phyloP scores from a whole-genome alignment of 495 filamentous ascomycete genomes.

The Opeltia flavorubescens region DNA sequence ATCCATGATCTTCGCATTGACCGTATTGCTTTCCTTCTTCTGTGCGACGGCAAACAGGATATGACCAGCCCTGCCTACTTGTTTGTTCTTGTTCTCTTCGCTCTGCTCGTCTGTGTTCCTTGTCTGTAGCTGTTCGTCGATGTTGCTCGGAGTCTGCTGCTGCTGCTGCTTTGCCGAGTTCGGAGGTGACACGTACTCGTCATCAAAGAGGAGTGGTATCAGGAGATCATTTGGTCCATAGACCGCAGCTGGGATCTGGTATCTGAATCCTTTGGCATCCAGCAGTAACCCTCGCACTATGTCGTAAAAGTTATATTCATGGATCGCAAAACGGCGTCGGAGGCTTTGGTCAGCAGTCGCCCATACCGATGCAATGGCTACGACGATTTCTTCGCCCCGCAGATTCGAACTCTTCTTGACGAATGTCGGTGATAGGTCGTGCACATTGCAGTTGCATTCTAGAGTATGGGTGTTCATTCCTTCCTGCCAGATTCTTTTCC shows the following conservation, averaged over 20 bases:
- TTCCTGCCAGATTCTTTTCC: too few relatives aligned
- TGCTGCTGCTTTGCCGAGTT: neutral
- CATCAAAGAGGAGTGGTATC: neutral
- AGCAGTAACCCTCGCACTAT: neutral
- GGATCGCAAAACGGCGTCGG: neutral
- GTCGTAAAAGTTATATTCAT: neutral
- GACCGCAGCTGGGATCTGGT: neutral
- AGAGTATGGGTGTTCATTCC: too few relatives aligned
- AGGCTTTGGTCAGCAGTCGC: too few relatives aligned
- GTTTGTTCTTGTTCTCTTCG: neutral
- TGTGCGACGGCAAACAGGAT: neutral
- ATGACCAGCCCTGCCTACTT: neutral
- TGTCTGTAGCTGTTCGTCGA: neutral
- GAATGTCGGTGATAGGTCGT: too few relatives aligned
- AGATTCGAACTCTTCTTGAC: too few relatives aligned
- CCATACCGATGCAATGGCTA: too few relatives aligned
- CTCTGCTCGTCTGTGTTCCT: neutral
- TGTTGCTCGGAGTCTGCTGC: neutral
- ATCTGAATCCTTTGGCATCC: neutral
- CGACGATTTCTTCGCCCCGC: too few relatives aligned
- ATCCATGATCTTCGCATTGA: conserved; percentile 2
- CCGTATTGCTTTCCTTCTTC: neutral
- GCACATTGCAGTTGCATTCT: too few relatives aligned
- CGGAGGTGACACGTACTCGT: neutral
- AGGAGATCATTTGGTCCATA: neutral